phyloP scores from a whole-genome alignment of 768 basidiomycete species.

The Hericium rajendrae region DNA sequence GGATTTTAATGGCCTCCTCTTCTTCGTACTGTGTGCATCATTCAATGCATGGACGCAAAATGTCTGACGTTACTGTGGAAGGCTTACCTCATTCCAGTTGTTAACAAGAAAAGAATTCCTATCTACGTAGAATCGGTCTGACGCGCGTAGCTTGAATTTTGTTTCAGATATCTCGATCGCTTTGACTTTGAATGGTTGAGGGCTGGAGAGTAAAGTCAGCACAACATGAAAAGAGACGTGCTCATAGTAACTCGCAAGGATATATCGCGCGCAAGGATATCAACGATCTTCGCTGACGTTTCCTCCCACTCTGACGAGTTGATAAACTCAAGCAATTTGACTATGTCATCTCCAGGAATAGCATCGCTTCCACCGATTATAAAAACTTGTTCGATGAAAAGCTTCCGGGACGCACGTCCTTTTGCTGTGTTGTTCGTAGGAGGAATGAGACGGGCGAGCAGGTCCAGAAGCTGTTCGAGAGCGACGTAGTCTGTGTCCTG shows the following conservation, averaged over 20 bases:
- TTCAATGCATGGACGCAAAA: not conserved
- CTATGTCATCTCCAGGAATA: conserved; percentile 5
- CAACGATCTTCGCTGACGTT: conserved; percentile 11
- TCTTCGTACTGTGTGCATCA: conserved; percentile 4
- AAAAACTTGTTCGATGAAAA: conserved; percentile 10
- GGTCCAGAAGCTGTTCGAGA: conserved; percentile 10
- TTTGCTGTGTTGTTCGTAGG: not conserved
- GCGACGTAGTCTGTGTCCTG: conserved; percentile 8
- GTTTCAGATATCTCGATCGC: not conserved
- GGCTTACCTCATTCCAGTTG: conserved; percentile 7
- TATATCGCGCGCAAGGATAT: conserved; percentile 14
- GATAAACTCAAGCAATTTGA: conserved; percentile 9
- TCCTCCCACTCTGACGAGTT: conserved; percentile 10
- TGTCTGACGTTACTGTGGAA: not conserved
- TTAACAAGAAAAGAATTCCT: conserved; percentile 10
- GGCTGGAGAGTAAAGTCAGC: not conserved
- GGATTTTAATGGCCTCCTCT: conserved; percentile 6
- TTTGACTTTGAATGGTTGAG: conserved; percentile 11
- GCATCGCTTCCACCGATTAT: not conserved
- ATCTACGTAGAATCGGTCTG: conserved; percentile 10
- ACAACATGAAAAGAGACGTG: too few relatives aligned
- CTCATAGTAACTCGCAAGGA: conserved; percentile 4
- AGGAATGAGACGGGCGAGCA: conserved; percentile 11
- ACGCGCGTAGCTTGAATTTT: not conserved
- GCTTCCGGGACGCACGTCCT: conserved; percentile 5